A percentile compares a stretch with the other conserved stretches of the same genome.
These are phyloP conservation scores for Torulaspora pretoriensis DNA, from an alignment of 1,139 yeast species.

Conservation along the genomic window DNA sequence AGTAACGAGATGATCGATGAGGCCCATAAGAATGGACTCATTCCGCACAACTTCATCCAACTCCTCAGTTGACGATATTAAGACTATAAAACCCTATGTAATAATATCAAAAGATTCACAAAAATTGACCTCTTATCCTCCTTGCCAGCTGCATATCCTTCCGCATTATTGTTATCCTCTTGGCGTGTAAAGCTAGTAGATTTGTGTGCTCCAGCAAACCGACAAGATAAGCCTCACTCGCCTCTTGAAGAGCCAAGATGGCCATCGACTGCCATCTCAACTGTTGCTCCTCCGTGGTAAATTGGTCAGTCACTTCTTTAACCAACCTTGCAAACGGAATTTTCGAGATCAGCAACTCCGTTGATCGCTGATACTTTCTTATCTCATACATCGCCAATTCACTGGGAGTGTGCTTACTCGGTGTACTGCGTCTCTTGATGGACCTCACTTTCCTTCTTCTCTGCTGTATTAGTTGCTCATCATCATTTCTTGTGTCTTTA, in stretches of 20 bases:
- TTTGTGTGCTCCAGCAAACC: constrained; percentile 88
- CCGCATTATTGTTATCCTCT: constrained; percentile 90
- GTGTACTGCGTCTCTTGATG: constrained; percentile 21
- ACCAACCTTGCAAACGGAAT: constrained; percentile 86
- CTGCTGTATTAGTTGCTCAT: constrained; percentile 8
- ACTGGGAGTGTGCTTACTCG: constrained; percentile 65
- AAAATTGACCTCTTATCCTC: constrained; percentile 64
- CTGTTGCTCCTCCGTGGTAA: constrained; percentile 47
- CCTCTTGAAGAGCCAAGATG: constrained; percentile 83
- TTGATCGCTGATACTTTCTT: constrained; percentile 68
- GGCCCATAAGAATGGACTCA: constrained; percentile 27
- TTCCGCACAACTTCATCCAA: constrained; percentile 33
- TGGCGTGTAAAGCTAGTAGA: constrained; percentile 87
- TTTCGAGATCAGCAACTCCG: constrained; percentile 73
- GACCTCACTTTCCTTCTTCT: constrained; percentile 11
- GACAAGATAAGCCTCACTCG: constrained; percentile 83
- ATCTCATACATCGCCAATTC: constrained; percentile 74
- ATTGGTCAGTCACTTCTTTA: constrained; percentile 75
- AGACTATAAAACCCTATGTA: constrained; percentile 1
- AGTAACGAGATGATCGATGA: constrained; percentile 25
- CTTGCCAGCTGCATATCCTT: constrained; percentile 90
- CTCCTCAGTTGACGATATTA: constrained; percentile 15
- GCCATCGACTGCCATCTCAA: constrained; percentile 91
- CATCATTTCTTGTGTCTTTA: constrained; percentile 1
- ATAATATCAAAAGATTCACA: constrained; percentile 4